These are phyloP conservation scores for Apiospora sp. DNA, from an alignment of 2,329 filamentous ascomycete species.

Conservation along the genomic window DNA sequence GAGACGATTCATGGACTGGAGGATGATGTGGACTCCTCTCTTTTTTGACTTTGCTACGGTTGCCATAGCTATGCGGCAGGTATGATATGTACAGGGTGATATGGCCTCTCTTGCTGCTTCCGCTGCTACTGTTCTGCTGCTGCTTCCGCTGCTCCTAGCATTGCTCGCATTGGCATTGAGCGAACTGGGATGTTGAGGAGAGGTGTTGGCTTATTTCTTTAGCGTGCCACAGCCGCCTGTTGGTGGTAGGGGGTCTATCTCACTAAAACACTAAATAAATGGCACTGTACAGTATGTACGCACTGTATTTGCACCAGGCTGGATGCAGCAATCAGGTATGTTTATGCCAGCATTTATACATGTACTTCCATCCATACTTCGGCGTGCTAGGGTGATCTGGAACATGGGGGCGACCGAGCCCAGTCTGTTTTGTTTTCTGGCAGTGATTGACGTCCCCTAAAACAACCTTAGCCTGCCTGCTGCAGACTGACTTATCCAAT, in stretches of 20 bases:
- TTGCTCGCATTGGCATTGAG: not conserved
- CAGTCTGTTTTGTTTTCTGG: constrained; percentile 21
- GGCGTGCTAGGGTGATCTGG: not conserved
- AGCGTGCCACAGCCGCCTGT: constrained; percentile 17
- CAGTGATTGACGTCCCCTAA: constrained; percentile 14
- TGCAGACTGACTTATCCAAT: constrained; percentile 13
- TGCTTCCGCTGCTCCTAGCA: not conserved
- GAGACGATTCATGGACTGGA: not conserved
- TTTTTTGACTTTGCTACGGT: not conserved
- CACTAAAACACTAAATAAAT: constrained; percentile 19
- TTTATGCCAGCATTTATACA: not conserved
- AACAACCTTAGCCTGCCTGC: constrained; percentile 2
- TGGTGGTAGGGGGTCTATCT: not conserved
- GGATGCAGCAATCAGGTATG: not conserved
- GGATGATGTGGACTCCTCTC: not conserved
- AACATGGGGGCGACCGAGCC: constrained; percentile 12
- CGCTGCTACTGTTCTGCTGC: not conserved
- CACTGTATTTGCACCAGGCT: not conserved
- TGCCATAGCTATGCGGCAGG: not conserved
- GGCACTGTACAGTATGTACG: not conserved
- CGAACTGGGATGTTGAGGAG: constrained; percentile 16
- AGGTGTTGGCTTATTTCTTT: constrained; percentile 19
- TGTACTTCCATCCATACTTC: not conserved
- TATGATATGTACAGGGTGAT: not conserved
- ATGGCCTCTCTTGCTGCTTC: not conserved